Evolutionary conservation across 495 filamentous ascomycete species (phyloP).

Genomic region (Hypoxylon fuscum): DNA sequence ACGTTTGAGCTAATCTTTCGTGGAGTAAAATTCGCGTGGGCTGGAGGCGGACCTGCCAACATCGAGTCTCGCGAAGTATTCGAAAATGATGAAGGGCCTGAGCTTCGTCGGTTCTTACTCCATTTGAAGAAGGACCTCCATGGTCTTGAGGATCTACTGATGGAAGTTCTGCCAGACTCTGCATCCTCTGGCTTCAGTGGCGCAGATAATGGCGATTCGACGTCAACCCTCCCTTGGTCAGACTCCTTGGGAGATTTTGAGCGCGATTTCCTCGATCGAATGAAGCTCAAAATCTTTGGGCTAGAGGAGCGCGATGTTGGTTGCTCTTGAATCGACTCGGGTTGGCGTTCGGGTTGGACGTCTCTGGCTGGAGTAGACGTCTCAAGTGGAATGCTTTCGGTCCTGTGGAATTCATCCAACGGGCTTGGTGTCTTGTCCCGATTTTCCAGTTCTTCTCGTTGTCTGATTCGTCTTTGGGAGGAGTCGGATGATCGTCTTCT

Average conservation of each 20-base stretch:
- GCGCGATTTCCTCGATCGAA: constrained; percentile 49
- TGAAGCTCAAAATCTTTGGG: constrained; percentile 42
- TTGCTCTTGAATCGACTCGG: constrained; percentile 13
- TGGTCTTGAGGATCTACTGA: constrained; percentile 54
- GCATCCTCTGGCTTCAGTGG: constrained; percentile 49
- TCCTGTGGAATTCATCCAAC: constrained; percentile 52
- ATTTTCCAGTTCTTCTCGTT: constrained; percentile 27
- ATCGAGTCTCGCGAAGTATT: constrained; percentile 88
- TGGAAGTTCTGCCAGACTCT: constrained; percentile 48
- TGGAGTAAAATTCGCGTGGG: constrained; percentile 43
- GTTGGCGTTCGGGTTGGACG: constrained; percentile 10
- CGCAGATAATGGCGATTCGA: constrained; percentile 44
- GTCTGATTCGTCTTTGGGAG: constrained; percentile 21
- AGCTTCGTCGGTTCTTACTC: constrained; percentile 65
- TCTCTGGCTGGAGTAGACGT: constrained; percentile 28
- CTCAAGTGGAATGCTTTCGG: constrained; percentile 44
- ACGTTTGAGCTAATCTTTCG: constrained; percentile 52
- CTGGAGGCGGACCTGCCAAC: constrained; percentile 48
- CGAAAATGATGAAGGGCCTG: constrained; percentile 72
- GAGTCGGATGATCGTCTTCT: constrained; percentile 47
- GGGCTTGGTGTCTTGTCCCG: constrained; percentile 38
- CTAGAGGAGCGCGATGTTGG: constrained; percentile 34
- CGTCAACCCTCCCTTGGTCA: constrained; percentile 15
- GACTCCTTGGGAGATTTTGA: constrained; percentile 47
- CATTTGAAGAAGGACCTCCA: constrained; percentile 83